phyloP scores from a whole-genome alignment of 1,284 basidiomycete species.

The Ustilago hordei region DNA sequence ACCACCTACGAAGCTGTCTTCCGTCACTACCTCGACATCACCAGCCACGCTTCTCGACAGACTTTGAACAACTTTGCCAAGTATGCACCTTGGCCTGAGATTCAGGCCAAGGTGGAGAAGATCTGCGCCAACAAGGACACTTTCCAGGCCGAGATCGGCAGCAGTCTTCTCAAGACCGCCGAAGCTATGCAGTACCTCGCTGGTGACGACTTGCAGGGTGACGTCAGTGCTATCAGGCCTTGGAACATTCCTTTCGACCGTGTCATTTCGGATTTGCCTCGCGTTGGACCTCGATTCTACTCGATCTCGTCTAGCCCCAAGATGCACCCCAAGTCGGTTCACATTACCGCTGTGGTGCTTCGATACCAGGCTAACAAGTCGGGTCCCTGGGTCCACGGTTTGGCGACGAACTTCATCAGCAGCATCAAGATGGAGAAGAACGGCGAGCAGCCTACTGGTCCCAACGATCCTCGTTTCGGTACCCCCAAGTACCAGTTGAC shows the following conservation, averaged over 20 bases:
- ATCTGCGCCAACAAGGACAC: constrained; percentile 88
- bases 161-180: constrained; percentile 87
- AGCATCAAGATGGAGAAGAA: constrained; percentile 78
- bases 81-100: constrained; percentile 85
- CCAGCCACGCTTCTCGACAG: constrained; percentile 90
- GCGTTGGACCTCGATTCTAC: constrained; percentile 95
- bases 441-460: constrained; percentile 58
- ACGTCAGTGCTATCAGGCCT: constrained; percentile 77
- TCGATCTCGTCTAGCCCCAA: constrained; percentile 98
- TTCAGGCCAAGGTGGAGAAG: constrained; percentile 79
- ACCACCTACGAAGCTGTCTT: constrained; percentile 94
- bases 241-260: constrained; percentile 98
- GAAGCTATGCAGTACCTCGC: constrained; percentile 89
- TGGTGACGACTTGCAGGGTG: constrained; percentile 78
- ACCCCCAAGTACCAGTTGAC: constrained; percentile 84
- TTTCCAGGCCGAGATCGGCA: constrained; percentile 80
- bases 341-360: constrained; percentile 89
- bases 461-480: constrained; percentile 65
- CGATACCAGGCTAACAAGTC: constrained; percentile 56
- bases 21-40: constrained; percentile 96
- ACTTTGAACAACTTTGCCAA: constrained; percentile 87
- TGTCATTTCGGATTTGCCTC: constrained; percentile 89
- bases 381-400: constrained; percentile 58
- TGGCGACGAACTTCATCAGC: constrained; percentile 68
- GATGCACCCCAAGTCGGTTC: constrained; percentile 85